Conservation (phyloP, 31 red algal species). For the Odonthalia washingtoniensis region DNA sequence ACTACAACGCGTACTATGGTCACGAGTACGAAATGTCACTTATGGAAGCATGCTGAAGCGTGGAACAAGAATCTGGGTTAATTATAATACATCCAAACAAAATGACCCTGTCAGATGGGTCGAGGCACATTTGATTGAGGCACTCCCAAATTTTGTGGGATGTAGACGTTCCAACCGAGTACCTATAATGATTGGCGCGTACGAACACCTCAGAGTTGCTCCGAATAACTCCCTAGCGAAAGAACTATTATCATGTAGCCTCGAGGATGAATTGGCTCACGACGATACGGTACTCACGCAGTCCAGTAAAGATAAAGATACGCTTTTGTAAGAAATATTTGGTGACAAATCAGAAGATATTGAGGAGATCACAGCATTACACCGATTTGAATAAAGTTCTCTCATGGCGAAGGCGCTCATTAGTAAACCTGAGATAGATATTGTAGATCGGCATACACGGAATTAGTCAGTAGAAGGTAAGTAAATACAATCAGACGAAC, state of each 20-base stretch:
- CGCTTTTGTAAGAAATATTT: background rate
- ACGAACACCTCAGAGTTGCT: background rate
- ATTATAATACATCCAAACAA: background rate
- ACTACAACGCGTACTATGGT: background rate
- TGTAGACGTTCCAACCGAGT: background rate
- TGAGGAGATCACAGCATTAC: background rate
- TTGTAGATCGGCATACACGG: background rate
- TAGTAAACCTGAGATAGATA: background rate
- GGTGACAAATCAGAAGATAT: background rate
- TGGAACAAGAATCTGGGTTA: background rate
- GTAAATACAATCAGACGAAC: background rate
- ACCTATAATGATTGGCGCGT: background rate
- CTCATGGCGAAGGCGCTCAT: background rate
- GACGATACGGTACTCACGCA: background rate
- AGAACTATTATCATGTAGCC: background rate
- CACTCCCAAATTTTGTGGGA: background rate
- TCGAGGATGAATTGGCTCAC: background rate
- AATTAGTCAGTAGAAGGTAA: background rate
- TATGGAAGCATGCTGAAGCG: background rate
- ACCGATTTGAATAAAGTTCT: background rate
- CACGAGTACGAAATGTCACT: background rate
- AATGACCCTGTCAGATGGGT: background rate
- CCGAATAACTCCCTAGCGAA: background rate
- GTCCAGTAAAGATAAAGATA: background rate
- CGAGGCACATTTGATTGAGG: background rate